Evolutionary conservation across 2,329 filamentous ascomycete species (phyloP).

Genomic region (Cladosporium sp.): DNA sequence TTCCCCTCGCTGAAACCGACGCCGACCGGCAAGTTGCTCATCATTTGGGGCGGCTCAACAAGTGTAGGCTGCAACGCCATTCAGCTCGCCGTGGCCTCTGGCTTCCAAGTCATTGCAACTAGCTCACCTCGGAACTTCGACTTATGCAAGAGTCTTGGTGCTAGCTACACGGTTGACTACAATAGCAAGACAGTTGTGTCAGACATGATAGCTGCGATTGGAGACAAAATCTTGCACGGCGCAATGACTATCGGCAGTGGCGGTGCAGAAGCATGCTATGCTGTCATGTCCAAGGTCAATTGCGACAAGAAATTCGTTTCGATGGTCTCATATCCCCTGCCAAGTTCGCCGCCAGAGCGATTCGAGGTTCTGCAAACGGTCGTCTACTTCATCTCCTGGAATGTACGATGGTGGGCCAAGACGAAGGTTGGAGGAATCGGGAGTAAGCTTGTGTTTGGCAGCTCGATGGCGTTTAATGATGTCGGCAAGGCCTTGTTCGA

Average conservation of each 20-base stretch:
- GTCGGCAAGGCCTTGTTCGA: not conserved
- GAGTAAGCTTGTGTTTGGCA: not conserved
- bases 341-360: not conserved
- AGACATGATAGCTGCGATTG: not conserved
- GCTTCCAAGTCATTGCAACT: not conserved
- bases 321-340: not conserved
- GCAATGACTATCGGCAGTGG: not conserved
- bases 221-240: not conserved
- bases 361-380: not conserved
- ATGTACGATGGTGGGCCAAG: not conserved
- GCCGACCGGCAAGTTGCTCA: constrained; percentile 37
- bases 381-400: not conserved
- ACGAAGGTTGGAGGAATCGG: not conserved
- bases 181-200: constrained; percentile 21
- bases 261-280: not conserved
- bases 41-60: constrained; percentile 56
- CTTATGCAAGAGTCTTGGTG: constrained; percentile 47
- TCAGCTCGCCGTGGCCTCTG: constrained; percentile 47
- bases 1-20: not conserved
- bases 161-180: constrained; percentile 52
- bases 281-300: not conserved
- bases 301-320: not conserved
- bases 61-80: constrained; percentile 54
- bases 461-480: not conserved
- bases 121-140: not conserved